Evolutionary conservation across 148 eudicot species (phyloP), one percentile per base, ranked within the genome.

Genomic region (Rhododendron henanense): DNA sequence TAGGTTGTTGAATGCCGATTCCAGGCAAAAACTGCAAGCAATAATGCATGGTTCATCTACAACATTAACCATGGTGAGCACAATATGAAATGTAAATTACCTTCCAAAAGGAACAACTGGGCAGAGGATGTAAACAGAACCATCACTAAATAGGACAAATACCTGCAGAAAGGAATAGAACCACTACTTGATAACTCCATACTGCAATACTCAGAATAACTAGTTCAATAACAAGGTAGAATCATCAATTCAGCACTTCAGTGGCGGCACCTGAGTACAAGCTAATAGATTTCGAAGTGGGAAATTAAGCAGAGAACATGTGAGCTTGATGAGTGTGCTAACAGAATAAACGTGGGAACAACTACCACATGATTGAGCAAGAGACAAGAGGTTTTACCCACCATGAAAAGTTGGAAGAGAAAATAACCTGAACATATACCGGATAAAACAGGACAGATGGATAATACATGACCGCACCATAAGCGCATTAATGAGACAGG

Each of bases 71-170:
- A 83, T 8, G 51, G 11, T 14, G 14, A 69, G 79, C 84, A 81
- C 37, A 81, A 81, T 57, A 57, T 10, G 47, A 16, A 44, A 31
- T n/a, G 28, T 39, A 78, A 44, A 77, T 85, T 86, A 91, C 99
- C 99, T 94, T 92, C 98, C 98, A 88, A 95, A 96, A 83, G 98
- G 99, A 47, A 92, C 96, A 85, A 96, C 93, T 63, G 99, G 99
- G 88, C 99, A 96, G 57, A 96, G 91, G 79, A 93, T 82, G 86
- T 95, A 95, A 83, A 93, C 90, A 59, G 96, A 92, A 71, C 99
- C 99, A 87, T 96, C 96, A 86, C 96, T 94, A 87, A 92, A 96
- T 86, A 94, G 85, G 83, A 96, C 50, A 87, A 96, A 94, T 78
- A 95, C 98, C 99, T 96, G 92, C 92, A 94, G 80, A 86, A 80